Conservation (phyloP, 2,329 filamentous ascomycete species). For the Conoideocrella luteorostrata region DNA sequence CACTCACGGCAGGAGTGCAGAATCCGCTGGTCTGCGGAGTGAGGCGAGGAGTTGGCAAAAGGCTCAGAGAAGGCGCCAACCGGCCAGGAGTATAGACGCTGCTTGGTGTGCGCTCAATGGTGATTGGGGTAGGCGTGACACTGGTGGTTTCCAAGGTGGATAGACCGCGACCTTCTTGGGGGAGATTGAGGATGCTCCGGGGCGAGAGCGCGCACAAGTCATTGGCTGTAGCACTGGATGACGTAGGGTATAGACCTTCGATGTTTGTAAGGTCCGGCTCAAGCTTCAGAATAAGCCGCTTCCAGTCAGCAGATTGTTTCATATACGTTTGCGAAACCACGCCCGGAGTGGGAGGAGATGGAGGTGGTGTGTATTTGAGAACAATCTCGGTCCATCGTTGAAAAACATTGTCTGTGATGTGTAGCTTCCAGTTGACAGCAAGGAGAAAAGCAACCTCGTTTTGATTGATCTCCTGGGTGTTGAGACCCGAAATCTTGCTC, state of each 20-base stretch:
- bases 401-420: constrained; percentile 84
- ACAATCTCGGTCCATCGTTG: constrained; percentile 93
- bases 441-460: constrained; percentile 90
- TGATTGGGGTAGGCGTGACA: constrained; percentile 33
- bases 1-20: constrained; percentile 55
- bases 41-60: constrained; percentile 53
- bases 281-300: constrained; percentile 49
- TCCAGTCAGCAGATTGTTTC: constrained; percentile 49
- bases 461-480: constrained; percentile 88
- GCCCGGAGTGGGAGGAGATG: constrained; percentile 50
- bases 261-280: constrained; percentile 54
- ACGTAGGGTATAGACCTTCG: constrained; percentile 40
- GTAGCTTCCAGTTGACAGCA: constrained; percentile 89
- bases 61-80: constrained; percentile 45
- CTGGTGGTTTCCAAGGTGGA: constrained; percentile 33
- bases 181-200: constrained; percentile 38
- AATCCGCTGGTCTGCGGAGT: constrained; percentile 50
- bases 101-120: constrained; percentile 42
- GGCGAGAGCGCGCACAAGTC: constrained; percentile 33
- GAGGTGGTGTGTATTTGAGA: constrained; percentile 73
- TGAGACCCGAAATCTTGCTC: constrained; percentile 98
- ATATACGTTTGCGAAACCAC: constrained; percentile 34
- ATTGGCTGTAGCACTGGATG: constrained; percentile 21
- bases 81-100: constrained; percentile 39
- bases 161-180: constrained; percentile 27